Percentiles rank a stretch among this genome's conserved stretches.
phyloP scores from a whole-genome alignment of 257 asterid genomes.

The Nicotiana sylvestris region DNA sequence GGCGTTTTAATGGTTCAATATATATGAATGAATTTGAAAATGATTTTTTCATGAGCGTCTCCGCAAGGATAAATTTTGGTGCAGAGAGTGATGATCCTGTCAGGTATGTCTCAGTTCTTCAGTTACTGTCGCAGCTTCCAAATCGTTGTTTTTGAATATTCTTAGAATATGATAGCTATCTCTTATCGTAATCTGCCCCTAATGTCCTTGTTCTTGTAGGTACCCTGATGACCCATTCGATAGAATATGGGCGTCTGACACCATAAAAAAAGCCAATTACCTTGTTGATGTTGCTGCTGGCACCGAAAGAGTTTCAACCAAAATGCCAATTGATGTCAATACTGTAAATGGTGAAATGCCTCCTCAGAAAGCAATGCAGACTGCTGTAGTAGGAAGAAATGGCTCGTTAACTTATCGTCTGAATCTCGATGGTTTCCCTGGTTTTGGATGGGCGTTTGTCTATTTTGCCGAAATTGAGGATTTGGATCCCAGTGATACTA shows the following conservation, averaged over 20 bases:
- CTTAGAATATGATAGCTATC: background rate
- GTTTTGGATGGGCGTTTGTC: slow-evolving; percentile 86
- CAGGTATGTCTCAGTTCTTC: slow-evolving; percentile 46
- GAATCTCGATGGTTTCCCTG: slow-evolving; percentile 93
- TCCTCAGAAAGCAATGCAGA: slow-evolving; percentile 94
- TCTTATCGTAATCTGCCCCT: background rate
- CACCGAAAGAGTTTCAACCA: slow-evolving; percentile 73
- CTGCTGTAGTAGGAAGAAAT: slow-evolving; percentile 97
- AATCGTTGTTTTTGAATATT: background rate
- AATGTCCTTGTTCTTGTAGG: slow-evolving; percentile 32
- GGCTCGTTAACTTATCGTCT: slow-evolving; percentile 87
- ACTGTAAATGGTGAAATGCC: slow-evolving; percentile 51
- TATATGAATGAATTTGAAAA: slow-evolving; percentile 62
- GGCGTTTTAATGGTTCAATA: slow-evolving; percentile 86
- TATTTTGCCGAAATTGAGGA: slow-evolving; percentile 92
- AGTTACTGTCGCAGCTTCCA: background rate
- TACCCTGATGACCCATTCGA: slow-evolving; percentile 96
- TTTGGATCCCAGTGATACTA: slow-evolving; percentile 47
- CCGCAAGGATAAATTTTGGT: slow-evolving; percentile 96
- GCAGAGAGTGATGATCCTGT: slow-evolving; percentile 68
- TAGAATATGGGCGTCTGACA: slow-evolving; percentile 89
- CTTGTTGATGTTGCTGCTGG: slow-evolving; percentile 97
- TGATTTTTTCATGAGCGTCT: slow-evolving; percentile 68
- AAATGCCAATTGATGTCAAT: slow-evolving; percentile 59
- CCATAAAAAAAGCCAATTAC: slow-evolving; percentile 74